phyloP scores from a whole-genome alignment of 441 rosid genomes.

The Populus trichocarpa region DNA sequence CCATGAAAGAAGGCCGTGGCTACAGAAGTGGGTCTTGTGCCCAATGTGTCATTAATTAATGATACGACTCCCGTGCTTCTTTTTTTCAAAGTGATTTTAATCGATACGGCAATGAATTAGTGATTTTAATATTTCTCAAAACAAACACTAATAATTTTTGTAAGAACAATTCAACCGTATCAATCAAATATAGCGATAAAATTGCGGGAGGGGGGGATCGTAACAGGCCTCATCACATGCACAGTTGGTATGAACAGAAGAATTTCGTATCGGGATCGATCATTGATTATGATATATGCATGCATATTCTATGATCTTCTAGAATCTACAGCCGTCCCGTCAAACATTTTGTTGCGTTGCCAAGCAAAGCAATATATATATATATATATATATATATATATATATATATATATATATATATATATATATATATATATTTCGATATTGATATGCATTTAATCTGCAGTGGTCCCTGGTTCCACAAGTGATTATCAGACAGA shows the following conservation, averaged over 20 bases:
- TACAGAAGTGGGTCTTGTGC: neutral
- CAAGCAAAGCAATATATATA: neutral
- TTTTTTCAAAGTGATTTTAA: neutral
- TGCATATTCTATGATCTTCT: neutral
- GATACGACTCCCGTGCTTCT: neutral
- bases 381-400: too few species aligned
- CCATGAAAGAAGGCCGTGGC: neutral
- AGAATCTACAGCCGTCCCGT: neutral
- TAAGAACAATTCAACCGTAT: neutral
- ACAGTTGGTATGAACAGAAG: neutral
- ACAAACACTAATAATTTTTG: neutral
- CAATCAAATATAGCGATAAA: neutral
- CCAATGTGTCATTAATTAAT: neutral
- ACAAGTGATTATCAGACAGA: neutral
- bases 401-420: too few species aligned
- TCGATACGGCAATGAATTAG: neutral
- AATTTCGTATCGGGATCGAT: neutral
- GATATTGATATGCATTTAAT: too few species aligned
- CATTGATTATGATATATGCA: neutral
- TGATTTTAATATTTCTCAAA: too few species aligned
- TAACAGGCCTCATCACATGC: neutral
- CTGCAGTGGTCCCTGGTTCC: neutral
- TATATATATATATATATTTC: too few species aligned
- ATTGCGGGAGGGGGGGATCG: neutral
- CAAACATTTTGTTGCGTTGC: neutral